phyloP scores from a whole-genome alignment of 148 eudicot genomes.

The Chenopodium suecicum region DNA sequence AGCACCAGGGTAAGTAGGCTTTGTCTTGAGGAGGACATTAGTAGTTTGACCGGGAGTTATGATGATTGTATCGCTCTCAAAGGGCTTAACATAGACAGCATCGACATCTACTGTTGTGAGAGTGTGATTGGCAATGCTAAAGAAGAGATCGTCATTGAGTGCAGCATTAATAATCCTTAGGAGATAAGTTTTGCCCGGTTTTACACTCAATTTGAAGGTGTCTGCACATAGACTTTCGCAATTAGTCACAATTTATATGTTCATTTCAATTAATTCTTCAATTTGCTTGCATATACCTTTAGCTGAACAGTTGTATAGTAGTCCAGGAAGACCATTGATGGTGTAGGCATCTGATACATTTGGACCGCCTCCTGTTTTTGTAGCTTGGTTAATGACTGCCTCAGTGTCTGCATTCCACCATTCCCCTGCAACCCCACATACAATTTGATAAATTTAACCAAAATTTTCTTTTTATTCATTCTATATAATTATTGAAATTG shows the following conservation, averaged over 20 bases:
- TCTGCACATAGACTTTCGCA: conserved; percentile 21
- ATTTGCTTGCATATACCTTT: conserved; percentile 21
- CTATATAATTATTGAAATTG: background rate
- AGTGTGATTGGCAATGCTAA: conserved; percentile 54
- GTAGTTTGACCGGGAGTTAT: conserved; percentile 58
- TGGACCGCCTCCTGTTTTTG: conserved; percentile 51
- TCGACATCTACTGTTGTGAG: conserved; percentile 48
- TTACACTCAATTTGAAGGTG: conserved; percentile 46
- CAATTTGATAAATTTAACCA: background rate
- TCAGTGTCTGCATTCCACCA: conserved; percentile 59
- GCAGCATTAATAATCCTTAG: conserved; percentile 53
- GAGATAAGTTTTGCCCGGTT: conserved; percentile 47
- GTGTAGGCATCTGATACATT: conserved; percentile 59
- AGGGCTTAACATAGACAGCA: conserved; percentile 50
- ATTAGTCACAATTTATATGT: background rate
- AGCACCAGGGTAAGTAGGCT: conserved; percentile 28
- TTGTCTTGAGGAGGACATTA: conserved; percentile 45
- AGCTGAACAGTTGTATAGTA: conserved; percentile 51
- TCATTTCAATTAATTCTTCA: background rate
- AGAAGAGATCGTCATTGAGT: conserved; percentile 56
- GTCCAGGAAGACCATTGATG: conserved; percentile 58
- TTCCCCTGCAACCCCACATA: conserved; percentile 33
- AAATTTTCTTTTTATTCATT: no score
- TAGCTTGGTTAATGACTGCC: conserved; percentile 45
- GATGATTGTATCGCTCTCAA: conserved; percentile 39